phyloP scores from a whole-genome alignment of 2,329 filamentous ascomycete genomes.

The Lizonia empirigonia region DNA sequence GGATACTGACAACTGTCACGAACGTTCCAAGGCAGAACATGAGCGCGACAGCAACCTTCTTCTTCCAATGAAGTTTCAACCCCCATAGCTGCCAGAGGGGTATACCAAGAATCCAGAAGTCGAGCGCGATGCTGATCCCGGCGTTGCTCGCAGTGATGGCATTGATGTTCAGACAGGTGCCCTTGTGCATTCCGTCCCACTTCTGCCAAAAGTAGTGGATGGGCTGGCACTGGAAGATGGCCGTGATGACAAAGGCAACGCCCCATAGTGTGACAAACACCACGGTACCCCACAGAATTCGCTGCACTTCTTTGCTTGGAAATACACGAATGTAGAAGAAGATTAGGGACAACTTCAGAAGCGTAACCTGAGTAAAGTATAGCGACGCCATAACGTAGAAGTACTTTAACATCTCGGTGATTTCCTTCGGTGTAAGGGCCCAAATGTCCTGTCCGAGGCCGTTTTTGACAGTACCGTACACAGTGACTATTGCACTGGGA shows the following conservation, averaged over 20 bases:
- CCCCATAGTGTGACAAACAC: constrained; percentile 37
- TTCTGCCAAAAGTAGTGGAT: constrained; percentile 44
- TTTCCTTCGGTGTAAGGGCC: constrained; percentile 51
- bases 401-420: constrained; percentile 52
- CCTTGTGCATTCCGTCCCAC: constrained; percentile 39
- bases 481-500: constrained; percentile 37
- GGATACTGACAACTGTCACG: constrained; percentile 52
- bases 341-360: constrained; percentile 39
- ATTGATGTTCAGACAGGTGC: constrained; percentile 46
- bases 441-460: constrained; percentile 61
- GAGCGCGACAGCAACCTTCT: constrained; percentile 47
- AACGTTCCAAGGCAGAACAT: constrained; percentile 51
- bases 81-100: constrained; percentile 44
- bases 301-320: constrained; percentile 29
- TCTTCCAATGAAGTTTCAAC: constrained; percentile 45
- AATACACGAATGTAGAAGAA: constrained; percentile 43
- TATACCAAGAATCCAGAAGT: constrained; percentile 44
- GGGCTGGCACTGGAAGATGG: constrained; percentile 45
- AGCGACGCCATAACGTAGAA: constrained; percentile 46
- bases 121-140: constrained; percentile 43
- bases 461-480: constrained; percentile 29
- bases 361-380: constrained; percentile 41
- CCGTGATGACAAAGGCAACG: constrained; percentile 26
- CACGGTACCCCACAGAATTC: constrained; percentile 34
- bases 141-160: constrained; percentile 42